A percentile compares a stretch with the other conserved stretches of the same genome.
Evolutionary conservation across 2,329 filamentous ascomycete genomes (phyloP).

Genomic region (Venturia nashicola): DNA sequence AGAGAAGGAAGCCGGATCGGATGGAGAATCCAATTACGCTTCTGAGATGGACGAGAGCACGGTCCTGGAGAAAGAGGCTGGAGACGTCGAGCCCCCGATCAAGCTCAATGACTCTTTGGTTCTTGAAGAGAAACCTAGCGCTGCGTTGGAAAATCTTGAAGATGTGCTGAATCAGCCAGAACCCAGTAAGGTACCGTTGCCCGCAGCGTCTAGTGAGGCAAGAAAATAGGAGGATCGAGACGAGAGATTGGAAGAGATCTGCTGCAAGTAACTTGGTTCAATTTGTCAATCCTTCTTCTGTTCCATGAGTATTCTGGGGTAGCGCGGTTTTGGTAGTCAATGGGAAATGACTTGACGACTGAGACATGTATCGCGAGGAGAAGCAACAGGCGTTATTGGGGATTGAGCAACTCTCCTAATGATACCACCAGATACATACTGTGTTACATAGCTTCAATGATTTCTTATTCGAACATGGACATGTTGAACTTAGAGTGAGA

Average conservation of each 20-base stretch:
- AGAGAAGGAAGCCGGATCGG: constrained; percentile 24
- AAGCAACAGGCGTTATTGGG: neutral
- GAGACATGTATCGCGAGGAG: neutral
- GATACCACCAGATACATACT: neutral
- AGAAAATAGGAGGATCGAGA: neutral
- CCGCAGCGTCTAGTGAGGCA: neutral
- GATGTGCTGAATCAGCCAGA: constrained; percentile 24
- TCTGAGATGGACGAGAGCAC: constrained; percentile 12
- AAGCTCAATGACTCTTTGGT: constrained; percentile 19
- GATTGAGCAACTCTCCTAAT: neutral
- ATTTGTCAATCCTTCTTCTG: neutral
- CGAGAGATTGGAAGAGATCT: neutral
- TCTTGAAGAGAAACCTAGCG: constrained; percentile 13
- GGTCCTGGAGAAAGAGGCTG: constrained; percentile 15
- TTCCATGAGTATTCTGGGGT: neutral
- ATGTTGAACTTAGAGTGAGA: neutral
- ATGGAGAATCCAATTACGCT: constrained; percentile 6
- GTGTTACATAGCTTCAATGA: neutral
- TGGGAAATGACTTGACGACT: neutral
- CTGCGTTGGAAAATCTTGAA: constrained; percentile 22
- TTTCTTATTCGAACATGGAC: too few species aligned
- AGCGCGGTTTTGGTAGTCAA: neutral
- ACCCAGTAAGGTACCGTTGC: constrained; percentile 15
- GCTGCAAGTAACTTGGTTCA: neutral
- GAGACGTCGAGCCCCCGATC: constrained; percentile 16